Evolutionary conservation across 1,139 yeast genomes (phyloP), one percentile per base, ranked within the genome.

Genomic region (Suhomyces yuchorum): DNA sequence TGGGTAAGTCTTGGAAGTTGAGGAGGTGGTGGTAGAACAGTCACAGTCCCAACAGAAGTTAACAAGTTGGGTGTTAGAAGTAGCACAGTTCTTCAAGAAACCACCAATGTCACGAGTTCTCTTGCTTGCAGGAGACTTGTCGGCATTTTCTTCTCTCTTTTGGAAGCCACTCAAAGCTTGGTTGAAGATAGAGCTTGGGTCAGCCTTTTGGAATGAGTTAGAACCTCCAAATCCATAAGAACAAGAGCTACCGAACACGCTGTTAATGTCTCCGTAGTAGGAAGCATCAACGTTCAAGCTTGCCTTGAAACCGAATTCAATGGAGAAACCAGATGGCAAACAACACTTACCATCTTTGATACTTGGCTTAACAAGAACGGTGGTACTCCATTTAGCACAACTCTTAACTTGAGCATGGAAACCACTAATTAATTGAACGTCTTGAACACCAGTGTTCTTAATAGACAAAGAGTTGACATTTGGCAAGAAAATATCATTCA

Each of bases 11-110:
- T 15, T 17, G 14, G 22, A 9, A 15, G 40, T 37, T 24, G 41
- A 26, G 18, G 41, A 24, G 6, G 41, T 38, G 23, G 41, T 14
- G 9, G 33, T 38, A 9, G 33, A 28, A 55, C 66, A 61, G 44
- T 57, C 57, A 54, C 66, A 61, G 42, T 55, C 56, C 65, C 66
- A 63, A 54, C 66, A 62, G 53, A 53, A 56, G 44, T 57, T 56
- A 24, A 56, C 56, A 35, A 61, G 44, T 2, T 40, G 40, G 14
- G 15, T 39, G 32, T 55, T 41, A 15, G 49, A 43, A 20, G 59
- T 55, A 24, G 55, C 59, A 46, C 60, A 54, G 7, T 51, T 43
- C n/a, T 52, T 41, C 43, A 61, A 55, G 44, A 56, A 47, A n/a
- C 47, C 50, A 7, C 52, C 38, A 15, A 34, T 46, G 17, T 46